Base-by-base conservation (phyloP, 352 stramenopile genomes). In the Phytophthora macrochlamydospora region DNA sequence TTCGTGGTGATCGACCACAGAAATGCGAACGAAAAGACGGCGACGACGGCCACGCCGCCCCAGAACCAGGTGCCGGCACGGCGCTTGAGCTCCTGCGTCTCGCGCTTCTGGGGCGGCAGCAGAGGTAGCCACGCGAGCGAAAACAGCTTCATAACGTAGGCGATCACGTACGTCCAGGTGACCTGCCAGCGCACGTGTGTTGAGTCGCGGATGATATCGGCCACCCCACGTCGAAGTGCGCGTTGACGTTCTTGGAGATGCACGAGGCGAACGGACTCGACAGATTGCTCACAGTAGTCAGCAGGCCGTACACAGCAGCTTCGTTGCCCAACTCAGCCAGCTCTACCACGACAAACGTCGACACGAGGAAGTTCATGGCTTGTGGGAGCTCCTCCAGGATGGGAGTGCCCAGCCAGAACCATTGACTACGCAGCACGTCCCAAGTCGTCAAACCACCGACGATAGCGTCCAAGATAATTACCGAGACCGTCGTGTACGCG, bases 1-100 rank as follows among this genome's bases (percentile, higher is more conserved):
- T 90, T 91, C 3, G 82, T 87, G 0, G 52, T 59, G 13, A 91
- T 63, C 1, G 85, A 89, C 79, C 78, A 93, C 2, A 84, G 2
- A 0, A 90, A 43, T 30, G 83, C 78, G 56, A 87, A 86, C 3
- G 56, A 14, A 24, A 73, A 79, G 18, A 85, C 73, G 7, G 3
- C 50, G 4, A 90, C 42, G 2, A 71, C 73, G 9, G 73, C 30
- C 9, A 78, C 49, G 4, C 83, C 81, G 14, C 67, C 73, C 50
- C 72, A 67, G 18, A 76, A 71, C 50, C 73, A 85, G 30, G 53
- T 51, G 0, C 65, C 62, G 1, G 69, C 81, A n/a, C 29, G 62
- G 4, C 58, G 59, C 49, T 86, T 87, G 32, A 89, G 73, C 31
- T 62, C 51, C 53, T 85, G 79, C 0, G 78, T 88, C 37, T 88